These are phyloP conservation scores for Candida khao-thaluensis DNA, from an alignment of 805 yeast species.

Conservation along the genomic window DNA sequence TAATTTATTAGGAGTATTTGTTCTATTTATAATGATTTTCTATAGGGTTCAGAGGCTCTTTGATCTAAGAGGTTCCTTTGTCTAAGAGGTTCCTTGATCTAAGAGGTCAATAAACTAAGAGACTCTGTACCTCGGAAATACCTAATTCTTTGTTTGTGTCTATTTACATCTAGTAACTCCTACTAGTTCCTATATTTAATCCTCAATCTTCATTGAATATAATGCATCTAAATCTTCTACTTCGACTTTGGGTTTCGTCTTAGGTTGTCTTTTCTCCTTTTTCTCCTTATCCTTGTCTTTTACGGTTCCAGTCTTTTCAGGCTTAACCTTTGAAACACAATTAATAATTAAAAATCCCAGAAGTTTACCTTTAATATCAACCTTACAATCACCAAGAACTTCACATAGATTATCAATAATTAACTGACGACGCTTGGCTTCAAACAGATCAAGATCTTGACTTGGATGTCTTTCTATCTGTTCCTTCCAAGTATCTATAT, in stretches of 20 bases:
- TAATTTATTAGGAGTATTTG: conserved; percentile 14
- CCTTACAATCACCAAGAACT: conserved; percentile 32
- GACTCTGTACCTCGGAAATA: no score
- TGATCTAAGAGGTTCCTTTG: no score
- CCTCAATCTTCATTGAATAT: conserved; percentile 41
- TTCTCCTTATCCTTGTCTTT: conserved; percentile 15
- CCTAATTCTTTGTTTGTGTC: no score
- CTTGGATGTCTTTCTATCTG: background rate
- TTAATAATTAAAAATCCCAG: conserved; percentile 25
- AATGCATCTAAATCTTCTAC: conserved; percentile 41
- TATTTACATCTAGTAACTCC: background rate
- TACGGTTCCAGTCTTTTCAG: conserved; percentile 4
- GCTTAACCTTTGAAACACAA: conserved; percentile 17
- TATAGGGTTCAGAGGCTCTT: no score
- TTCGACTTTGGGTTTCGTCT: conserved; percentile 10
- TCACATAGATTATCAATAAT: conserved; percentile 24
- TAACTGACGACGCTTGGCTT: conserved; percentile 28
- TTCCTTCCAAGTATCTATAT: conserved; percentile 10
- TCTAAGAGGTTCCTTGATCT: no score
- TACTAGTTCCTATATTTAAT: no score
- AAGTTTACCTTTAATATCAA: conserved; percentile 26
- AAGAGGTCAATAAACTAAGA: no score
- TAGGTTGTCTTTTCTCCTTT: conserved; percentile 16
- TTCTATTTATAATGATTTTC: no score
- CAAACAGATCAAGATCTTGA: conserved; percentile 14